phyloP scores from a whole-genome alignment of 495 filamentous ascomycete species.

The Mytilinidion resinicola region DNA sequence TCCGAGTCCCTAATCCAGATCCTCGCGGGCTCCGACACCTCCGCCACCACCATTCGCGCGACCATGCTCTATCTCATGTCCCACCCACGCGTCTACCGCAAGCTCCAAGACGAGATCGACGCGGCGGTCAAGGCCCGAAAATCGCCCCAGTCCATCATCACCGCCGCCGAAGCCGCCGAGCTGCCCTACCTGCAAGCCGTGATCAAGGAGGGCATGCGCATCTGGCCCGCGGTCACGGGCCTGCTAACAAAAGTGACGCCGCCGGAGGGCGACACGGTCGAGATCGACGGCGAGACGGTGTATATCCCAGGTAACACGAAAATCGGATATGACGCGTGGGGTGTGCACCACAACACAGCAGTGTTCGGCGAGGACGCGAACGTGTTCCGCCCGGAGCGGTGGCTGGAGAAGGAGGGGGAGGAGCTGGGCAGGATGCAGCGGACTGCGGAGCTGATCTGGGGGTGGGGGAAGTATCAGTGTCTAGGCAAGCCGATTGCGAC shows the following conservation, averaged over 20 bases:
- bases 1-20: conserved; percentile 38
- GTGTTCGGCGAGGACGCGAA: conserved; percentile 30
- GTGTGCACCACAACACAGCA: conserved; percentile 8
- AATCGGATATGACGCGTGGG: conserved; percentile 41
- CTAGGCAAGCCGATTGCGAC: conserved; percentile 37
- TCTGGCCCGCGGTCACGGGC: conserved; percentile 25
- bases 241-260: conserved; percentile 45
- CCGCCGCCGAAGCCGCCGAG: conserved; percentile 8
- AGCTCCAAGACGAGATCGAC: conserved; percentile 22
- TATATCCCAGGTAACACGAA: conserved; percentile 48
- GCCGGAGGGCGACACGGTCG: conserved; percentile 43
- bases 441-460: conserved; percentile 30
- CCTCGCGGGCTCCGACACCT: conserved; percentile 28
- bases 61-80: conserved; percentile 16
- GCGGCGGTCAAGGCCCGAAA: conserved; percentile 5
- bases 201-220: conserved; percentile 29
- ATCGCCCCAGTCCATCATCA: conserved; percentile 1
- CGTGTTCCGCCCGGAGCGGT: conserved; percentile 31
- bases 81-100: conserved; percentile 13
- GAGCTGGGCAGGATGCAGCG: conserved; percentile 15
- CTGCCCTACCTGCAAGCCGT: conserved; percentile 29
- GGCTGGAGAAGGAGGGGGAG: conserved; percentile 26
- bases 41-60: conserved; percentile 20
- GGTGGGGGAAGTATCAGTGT: conserved; percentile 36
- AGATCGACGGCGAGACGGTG: conserved; percentile 27